Evolutionary conservation across 805 yeast genomes (phyloP).

Genomic region (Geotrichum ghanense): DNA sequence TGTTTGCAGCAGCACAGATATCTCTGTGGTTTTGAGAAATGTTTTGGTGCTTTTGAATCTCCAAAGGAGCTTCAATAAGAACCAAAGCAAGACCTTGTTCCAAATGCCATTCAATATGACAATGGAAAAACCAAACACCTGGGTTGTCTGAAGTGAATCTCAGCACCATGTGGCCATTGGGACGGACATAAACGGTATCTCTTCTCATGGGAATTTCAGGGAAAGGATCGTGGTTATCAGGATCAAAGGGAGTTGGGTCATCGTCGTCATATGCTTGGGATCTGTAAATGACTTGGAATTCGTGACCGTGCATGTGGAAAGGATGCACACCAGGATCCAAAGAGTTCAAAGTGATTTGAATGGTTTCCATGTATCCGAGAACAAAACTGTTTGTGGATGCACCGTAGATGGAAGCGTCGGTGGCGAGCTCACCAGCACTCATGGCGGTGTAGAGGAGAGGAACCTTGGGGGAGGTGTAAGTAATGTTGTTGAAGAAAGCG

Average conservation of each 20-base stretch:
- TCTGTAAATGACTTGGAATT: constrained; percentile 72
- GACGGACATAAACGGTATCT: constrained; percentile 60
- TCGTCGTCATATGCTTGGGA: constrained; percentile 47
- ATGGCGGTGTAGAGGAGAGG: constrained; percentile 74
- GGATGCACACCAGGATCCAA: constrained; percentile 91
- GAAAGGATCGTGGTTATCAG: constrained; percentile 36
- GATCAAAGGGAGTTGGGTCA: constrained; percentile 47
- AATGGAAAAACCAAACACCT: constrained; percentile 91
- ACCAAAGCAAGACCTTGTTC: constrained; percentile 81
- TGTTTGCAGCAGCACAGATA: constrained; percentile 48
- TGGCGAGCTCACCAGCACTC: constrained; percentile 43
- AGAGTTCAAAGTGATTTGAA: constrained; percentile 78
- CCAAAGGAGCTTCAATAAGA: constrained; percentile 73
- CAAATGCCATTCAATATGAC: constrained; percentile 95
- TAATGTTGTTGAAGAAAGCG: constrained; percentile 88
- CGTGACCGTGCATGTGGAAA: constrained; percentile 94
- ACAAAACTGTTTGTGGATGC: constrained; percentile 67
- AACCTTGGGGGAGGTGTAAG: constrained; percentile 71
- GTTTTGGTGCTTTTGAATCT: constrained; percentile 43
- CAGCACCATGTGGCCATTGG: constrained; percentile 57
- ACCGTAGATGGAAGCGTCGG: constrained; percentile 54
- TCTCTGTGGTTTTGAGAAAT: constrained; percentile 49
- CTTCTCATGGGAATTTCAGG: constrained; percentile 40
- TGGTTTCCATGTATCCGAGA: constrained; percentile 50
- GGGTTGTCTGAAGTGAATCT: constrained; percentile 80